Evolutionary conservation across 306 rosid genomes (phyloP).

Genomic region (Adenanthera pavonina): DNA sequence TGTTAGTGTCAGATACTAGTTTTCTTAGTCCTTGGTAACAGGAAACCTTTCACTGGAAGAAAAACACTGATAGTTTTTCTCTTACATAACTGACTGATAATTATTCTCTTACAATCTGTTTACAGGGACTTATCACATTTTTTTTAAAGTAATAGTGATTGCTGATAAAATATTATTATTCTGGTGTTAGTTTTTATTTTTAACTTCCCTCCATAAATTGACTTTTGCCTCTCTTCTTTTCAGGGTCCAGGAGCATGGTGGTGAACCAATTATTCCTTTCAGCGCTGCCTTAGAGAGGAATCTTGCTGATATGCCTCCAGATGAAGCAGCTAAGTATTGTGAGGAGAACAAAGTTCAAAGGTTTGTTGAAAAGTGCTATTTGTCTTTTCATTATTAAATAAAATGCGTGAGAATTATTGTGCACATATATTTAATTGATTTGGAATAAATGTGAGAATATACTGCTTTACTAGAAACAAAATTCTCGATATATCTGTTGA

Average conservation of each 20-base stretch:
- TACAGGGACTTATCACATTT: background rate
- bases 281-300: conserved; percentile 87
- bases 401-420: conserved; percentile 9
- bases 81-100: background rate
- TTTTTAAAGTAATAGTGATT: conserved; percentile 14
- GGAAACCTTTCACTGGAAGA: conserved; percentile 8
- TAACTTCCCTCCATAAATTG: conserved; percentile 3
- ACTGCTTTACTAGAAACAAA: conserved; percentile 7
- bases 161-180: conserved; percentile 12
- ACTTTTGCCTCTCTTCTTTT: conserved; percentile 30
- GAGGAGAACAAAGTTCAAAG: conserved; percentile 89
- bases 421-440: background rate
- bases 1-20: conserved; percentile 16
- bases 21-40: background rate
- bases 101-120: background rate
- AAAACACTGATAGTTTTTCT: background rate
- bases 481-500: background rate
- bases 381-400: conserved; percentile 22
- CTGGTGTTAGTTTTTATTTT: conserved; percentile 8
- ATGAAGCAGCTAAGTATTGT: conserved; percentile 84
- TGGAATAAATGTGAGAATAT: conserved; percentile 7
- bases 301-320: conserved; percentile 82
- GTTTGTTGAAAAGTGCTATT: conserved; percentile 56
- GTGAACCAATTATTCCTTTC: conserved; percentile 86
- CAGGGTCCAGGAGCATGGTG: conserved; percentile 99